Base-by-base conservation (phyloP, 2,329 filamentous ascomycete genomes). In the Hypoxylon sp. region DNA sequence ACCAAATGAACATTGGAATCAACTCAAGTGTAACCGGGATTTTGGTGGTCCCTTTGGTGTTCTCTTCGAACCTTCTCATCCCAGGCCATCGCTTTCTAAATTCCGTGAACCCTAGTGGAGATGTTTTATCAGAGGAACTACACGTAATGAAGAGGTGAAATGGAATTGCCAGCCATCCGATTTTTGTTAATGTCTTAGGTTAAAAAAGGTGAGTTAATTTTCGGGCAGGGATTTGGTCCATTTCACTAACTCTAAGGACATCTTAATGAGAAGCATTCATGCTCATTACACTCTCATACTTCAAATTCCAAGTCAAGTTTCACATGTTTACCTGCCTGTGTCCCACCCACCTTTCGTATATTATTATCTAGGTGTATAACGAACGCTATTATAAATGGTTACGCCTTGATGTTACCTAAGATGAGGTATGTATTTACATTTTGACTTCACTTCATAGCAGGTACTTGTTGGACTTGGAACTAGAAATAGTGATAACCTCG, bases 101-200 rank as follows among this genome's bases (percentile, higher is more conserved):
- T 22, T 60, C 20, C 31, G 30, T 10, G 10, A 51, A 6, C 10
- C 30, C 11, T 3, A 37, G 33, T 20, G 20, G 20, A 11, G 30
- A 25, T 2, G 17, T 10, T 8, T 6, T n/a, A 7, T 7, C 17
- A 14, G 20, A 61, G 20, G 25, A 22, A 8, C 17, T 44, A 17
- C 20, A 20, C 22, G 35, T 37, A 42, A 31, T n/a, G 30, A 13
- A 20, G 25, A 30, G 2, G 10, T 35, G 14, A 31, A 17, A 33
- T 35, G 53, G 46, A 58, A 58, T 53, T 49, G 20, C 22, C 46
- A 6, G 61, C 61, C 61, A 53, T 51, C 27, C 51, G 33, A 35
- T 44, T 57, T 57, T 51, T 17, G 11, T 33, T 30, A 4, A 44
- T 64, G 61, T 63, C 61, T 63, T n/a, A 33, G 31, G 13, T 14